Percentiles rank a stretch among this genome's conserved stretches.
These are phyloP conservation scores for Candida suzukii DNA, from an alignment of 805 yeast genomes.

Conservation along the genomic window DNA sequence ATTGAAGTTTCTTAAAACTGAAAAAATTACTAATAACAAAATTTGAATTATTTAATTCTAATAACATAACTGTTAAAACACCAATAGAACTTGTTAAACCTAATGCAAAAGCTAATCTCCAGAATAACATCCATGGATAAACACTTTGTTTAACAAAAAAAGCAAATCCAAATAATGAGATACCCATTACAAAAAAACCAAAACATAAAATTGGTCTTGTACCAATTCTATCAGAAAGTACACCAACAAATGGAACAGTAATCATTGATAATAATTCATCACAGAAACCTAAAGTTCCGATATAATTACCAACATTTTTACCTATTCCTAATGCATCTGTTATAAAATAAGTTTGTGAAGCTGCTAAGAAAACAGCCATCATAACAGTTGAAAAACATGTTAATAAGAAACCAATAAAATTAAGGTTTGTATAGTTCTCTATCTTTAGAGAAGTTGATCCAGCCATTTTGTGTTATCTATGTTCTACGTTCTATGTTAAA, in stretches of 20 bases:
- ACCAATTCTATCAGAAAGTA: constrained; percentile 56
- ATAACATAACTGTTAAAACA: constrained; percentile 40
- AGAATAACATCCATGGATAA: constrained; percentile 42
- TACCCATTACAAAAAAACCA: constrained; percentile 43
- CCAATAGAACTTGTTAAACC: constrained; percentile 48
- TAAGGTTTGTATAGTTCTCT: constrained; percentile 14
- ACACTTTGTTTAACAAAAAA: constrained; percentile 29
- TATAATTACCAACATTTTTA: constrained; percentile 32
- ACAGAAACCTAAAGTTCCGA: constrained; percentile 43
- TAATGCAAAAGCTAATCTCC: constrained; percentile 50
- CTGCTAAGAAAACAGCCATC: constrained; percentile 22
- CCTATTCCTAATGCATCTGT: constrained; percentile 25
- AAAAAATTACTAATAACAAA: constrained; percentile 25
- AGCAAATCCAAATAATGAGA: constrained; percentile 44
- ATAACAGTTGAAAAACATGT: constrained; percentile 16
- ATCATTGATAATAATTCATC: constrained; percentile 54
- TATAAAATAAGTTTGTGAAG: constrained; percentile 25
- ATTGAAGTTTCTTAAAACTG: constrained; percentile 4
- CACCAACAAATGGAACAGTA: constrained; percentile 56
- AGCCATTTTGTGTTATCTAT: no score
- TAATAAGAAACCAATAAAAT: constrained; percentile 18
- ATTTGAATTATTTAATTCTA: constrained; percentile 39
- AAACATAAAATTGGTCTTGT: constrained; percentile 42
- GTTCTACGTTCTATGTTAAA: no score
- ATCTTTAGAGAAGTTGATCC: no score